phyloP scores from a whole-genome alignment of 2,329 filamentous ascomycete species.

The Knufia fluminis region DNA sequence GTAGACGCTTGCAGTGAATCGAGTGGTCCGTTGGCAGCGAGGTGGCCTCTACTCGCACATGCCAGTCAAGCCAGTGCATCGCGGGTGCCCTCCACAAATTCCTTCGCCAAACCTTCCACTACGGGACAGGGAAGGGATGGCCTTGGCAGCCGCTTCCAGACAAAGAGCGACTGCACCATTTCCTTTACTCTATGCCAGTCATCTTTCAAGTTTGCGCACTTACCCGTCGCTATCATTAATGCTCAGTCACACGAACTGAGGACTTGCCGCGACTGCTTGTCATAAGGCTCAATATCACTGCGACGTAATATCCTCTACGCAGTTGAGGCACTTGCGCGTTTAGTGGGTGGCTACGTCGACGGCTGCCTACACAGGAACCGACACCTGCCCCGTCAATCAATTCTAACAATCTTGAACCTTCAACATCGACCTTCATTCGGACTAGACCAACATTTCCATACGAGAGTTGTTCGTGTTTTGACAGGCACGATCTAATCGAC shows the following conservation, averaged over 20 bases:
- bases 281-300: not conserved
- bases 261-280: too few species aligned
- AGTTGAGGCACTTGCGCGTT: not conserved
- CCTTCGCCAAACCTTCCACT: slow-evolving; percentile 1
- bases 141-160: slow-evolving; percentile 5
- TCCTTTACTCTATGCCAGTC: not conserved
- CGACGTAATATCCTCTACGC: not conserved
- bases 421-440: not conserved
- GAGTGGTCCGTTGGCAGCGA: not conserved
- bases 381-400: not conserved
- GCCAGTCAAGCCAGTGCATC: too few species aligned
- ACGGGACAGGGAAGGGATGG: not conserved
- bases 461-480: not conserved
- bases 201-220: not conserved
- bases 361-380: not conserved
- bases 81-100: not conserved
- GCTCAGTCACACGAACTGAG: not conserved
- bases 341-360: not conserved
- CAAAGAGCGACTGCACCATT: not conserved
- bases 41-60: slow-evolving; percentile 7
- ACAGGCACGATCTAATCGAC: not conserved
- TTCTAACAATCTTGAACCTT: not conserved
- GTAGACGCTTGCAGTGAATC: not conserved
- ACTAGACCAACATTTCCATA: not conserved
- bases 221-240: not conserved